Evolutionary conservation across 345 rosid species (phyloP).

Genomic region (Citrus cavaleriei): DNA sequence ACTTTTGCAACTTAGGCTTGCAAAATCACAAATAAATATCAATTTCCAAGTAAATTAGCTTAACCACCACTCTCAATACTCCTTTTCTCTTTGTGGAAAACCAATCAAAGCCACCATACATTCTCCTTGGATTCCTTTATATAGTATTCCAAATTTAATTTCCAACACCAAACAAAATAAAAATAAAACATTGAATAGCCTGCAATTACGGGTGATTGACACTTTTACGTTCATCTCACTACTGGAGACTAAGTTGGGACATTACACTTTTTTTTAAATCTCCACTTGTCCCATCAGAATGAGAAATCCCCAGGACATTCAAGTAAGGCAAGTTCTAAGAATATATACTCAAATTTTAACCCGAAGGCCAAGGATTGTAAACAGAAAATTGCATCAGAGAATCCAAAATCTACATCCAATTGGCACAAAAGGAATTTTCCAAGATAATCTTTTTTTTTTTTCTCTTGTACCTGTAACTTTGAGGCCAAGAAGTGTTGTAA

Average conservation of each 20-base stretch:
- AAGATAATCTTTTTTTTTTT: too few species aligned
- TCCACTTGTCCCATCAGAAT: not conserved
- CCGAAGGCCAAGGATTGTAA: not conserved
- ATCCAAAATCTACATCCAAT: not conserved
- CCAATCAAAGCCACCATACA: too few species aligned
- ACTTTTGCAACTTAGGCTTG: too few species aligned
- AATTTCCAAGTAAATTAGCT: not conserved
- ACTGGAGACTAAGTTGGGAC: not conserved
- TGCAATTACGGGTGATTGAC: too few species aligned
- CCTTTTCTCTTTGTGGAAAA: not conserved
- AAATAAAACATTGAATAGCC: too few species aligned
- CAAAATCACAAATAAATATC: not conserved
- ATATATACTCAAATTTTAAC: not conserved
- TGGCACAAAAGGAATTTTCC: not conserved
- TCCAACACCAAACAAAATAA: not conserved
- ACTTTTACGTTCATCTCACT: not conserved
- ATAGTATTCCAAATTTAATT: not conserved
- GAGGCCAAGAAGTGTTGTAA: conserved; percentile 84
- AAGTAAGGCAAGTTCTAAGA: not conserved
- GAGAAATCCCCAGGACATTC: not conserved
- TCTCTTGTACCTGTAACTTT: conserved; percentile 67
- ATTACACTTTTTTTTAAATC: not conserved
- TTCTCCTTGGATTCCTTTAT: too few species aligned
- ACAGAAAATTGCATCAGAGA: not conserved
- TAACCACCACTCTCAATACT: not conserved